phyloP scores from a whole-genome alignment of 83 land plant species.

The Thuja plicata region DNA sequence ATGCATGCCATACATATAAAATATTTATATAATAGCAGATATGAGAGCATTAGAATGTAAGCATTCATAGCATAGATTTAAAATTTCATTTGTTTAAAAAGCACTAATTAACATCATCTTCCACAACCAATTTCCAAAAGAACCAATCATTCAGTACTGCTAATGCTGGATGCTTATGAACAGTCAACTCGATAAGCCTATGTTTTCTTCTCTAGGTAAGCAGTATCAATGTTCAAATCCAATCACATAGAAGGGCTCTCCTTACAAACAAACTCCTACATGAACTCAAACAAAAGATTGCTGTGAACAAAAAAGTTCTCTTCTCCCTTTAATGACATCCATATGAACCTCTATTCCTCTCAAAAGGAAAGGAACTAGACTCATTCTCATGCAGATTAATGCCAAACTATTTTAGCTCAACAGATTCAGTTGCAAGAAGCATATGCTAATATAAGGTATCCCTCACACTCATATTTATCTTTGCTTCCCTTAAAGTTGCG shows the following conservation, averaged over 20 bases:
- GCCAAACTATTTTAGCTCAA: neutral
- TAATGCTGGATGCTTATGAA: too few relatives aligned
- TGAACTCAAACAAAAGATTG: neutral
- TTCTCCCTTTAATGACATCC: neutral
- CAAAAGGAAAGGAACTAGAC: neutral
- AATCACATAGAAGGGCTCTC: neutral
- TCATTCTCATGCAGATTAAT: neutral
- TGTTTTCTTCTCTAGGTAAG: neutral
- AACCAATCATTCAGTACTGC: too few relatives aligned
- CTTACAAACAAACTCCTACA: neutral
- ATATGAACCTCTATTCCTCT: neutral
- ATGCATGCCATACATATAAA: too few relatives aligned
- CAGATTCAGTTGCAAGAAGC: neutral
- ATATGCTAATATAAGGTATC: neutral
- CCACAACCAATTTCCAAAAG: too few relatives aligned
- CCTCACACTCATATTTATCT: neutral
- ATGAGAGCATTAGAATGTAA: too few relatives aligned
- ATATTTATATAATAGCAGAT: too few relatives aligned
- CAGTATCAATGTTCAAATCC: neutral
- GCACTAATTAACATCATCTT: too few relatives aligned
- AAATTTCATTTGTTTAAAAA: too few relatives aligned
- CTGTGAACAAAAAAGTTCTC: neutral
- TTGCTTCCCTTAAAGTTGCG: neutral
- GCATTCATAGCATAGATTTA: too few relatives aligned
- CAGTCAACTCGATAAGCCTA: neutral